phyloP scores from a whole-genome alignment of 495 filamentous ascomycete species.

The Aspergillus nanangensis region DNA sequence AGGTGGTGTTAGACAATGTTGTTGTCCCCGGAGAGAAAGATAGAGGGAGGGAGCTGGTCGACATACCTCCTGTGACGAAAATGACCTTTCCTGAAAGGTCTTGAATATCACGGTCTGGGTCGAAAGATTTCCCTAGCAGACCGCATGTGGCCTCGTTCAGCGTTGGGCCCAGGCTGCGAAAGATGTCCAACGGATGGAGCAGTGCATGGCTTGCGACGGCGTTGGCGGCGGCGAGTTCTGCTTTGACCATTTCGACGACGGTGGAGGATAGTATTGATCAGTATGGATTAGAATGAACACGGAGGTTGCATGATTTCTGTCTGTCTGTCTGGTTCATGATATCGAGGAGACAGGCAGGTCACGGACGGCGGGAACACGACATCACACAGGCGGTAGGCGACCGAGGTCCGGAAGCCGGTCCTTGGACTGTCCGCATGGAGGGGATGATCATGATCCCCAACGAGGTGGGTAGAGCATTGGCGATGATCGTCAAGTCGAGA shows the following conservation, averaged over 20 bases:
- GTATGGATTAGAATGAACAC: too few relatives aligned
- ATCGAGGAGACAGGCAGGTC: too few relatives aligned
- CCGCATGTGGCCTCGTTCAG: conserved; percentile 37
- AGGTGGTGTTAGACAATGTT: background rate
- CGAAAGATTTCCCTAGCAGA: conserved; percentile 37
- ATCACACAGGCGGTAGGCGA: too few relatives aligned
- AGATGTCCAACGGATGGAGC: conserved; percentile 30
- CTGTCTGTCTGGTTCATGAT: too few relatives aligned
- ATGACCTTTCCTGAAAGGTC: conserved; percentile 54
- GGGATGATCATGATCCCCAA: too few relatives aligned
- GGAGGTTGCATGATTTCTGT: too few relatives aligned
- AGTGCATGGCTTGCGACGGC: conserved; percentile 20
- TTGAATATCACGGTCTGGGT: conserved; percentile 53
- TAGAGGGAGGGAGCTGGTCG: background rate
- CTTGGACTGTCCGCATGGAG: too few relatives aligned
- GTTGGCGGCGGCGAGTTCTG: background rate
- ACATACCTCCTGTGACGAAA: conserved; percentile 57
- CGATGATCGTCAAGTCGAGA: too few relatives aligned
- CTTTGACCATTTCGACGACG: background rate
- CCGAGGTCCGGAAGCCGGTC: conserved; percentile 11
- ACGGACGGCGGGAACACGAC: too few relatives aligned
- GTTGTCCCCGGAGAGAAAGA: background rate
- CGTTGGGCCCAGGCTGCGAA: conserved; percentile 33
- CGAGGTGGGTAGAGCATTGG: too few relatives aligned
- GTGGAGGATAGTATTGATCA: background rate